These are phyloP conservation scores for Blastobotrys aristatus DNA, from an alignment of 1,139 yeast genomes.

Conservation along the genomic window DNA sequence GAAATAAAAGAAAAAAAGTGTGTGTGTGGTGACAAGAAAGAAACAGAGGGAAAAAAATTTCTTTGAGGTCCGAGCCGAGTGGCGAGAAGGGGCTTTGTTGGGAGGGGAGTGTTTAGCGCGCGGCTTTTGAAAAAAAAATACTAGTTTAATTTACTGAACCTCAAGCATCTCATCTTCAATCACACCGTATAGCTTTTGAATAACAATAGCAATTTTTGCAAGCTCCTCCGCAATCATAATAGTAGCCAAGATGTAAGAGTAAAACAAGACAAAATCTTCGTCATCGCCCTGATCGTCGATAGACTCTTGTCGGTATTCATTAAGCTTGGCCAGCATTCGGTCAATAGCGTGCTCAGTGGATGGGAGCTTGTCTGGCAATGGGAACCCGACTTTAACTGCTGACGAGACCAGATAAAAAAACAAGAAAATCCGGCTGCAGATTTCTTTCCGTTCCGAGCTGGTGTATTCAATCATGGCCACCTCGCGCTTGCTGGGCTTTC, in stretches of 20 bases:
- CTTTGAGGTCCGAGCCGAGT: background rate
- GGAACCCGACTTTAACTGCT: slow-evolving; percentile 69
- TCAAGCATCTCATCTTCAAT: slow-evolving; percentile 50
- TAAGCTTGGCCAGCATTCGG: slow-evolving; percentile 57
- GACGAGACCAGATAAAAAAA: slow-evolving; percentile 76
- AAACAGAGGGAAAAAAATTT: background rate
- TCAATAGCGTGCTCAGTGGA: slow-evolving; percentile 74
- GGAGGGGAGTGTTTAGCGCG: too few relatives aligned
- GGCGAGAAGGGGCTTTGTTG: too few relatives aligned
- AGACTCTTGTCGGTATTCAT: slow-evolving; percentile 27
- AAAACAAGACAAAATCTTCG: slow-evolving; percentile 70
- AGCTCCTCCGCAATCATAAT: slow-evolving; percentile 62
- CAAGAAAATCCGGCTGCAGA: slow-evolving; percentile 66
- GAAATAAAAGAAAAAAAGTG: background rate
- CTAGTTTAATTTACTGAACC: background rate
- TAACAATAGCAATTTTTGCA: slow-evolving; percentile 49
- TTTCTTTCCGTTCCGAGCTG: slow-evolving; percentile 55
- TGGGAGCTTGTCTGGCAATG: slow-evolving; percentile 72
- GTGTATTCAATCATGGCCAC: slow-evolving; percentile 52
- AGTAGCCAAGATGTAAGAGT: slow-evolving; percentile 70
- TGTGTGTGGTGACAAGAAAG: background rate
- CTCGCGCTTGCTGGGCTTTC: slow-evolving; percentile 50
- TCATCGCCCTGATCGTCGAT: slow-evolving; percentile 28
- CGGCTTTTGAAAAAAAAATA: background rate
- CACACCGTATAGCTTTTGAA: slow-evolving; percentile 59